These are phyloP conservation scores for Ambrosiella beaveri DNA, from an alignment of 2,329 filamentous ascomycete species.

Conservation along the genomic window DNA sequence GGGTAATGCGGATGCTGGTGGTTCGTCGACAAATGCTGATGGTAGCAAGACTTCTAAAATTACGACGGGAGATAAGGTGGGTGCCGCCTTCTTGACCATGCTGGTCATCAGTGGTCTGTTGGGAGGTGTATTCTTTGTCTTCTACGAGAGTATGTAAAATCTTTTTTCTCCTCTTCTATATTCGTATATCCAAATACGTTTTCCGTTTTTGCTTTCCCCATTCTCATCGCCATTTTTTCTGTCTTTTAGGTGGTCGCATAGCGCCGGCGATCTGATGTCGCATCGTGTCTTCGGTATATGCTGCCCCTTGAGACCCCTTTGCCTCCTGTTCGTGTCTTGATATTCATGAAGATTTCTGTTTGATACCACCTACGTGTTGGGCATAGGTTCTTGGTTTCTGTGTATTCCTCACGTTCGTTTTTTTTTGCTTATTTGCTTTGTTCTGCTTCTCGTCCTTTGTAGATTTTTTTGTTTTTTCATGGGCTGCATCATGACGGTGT, in stretches of 20 bases:
- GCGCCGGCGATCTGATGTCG: neutral
- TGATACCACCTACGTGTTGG: neutral
- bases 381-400: neutral
- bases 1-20: constrained; percentile 27
- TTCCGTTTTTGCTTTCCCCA: constrained; percentile 6
- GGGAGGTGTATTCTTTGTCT: constrained; percentile 32
- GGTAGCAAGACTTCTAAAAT: constrained; percentile 25
- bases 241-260: constrained; percentile 1
- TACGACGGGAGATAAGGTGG: constrained; percentile 33
- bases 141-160: constrained; percentile 13
- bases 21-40: constrained; percentile 15
- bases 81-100: constrained; percentile 38
- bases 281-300: neutral
- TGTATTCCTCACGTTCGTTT: neutral
- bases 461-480: neutral
- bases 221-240: constrained; percentile 3
- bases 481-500: constrained; percentile 8
- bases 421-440: neutral
- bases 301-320: neutral
- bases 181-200: neutral
- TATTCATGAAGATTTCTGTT: constrained; percentile 1
- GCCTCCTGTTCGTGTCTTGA: neutral
- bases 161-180: constrained; percentile 9
- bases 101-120: constrained; percentile 31
- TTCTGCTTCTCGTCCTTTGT: neutral